Conservation (phyloP, 1,139 yeast genomes). For the Kodamaea suecica region DNA sequence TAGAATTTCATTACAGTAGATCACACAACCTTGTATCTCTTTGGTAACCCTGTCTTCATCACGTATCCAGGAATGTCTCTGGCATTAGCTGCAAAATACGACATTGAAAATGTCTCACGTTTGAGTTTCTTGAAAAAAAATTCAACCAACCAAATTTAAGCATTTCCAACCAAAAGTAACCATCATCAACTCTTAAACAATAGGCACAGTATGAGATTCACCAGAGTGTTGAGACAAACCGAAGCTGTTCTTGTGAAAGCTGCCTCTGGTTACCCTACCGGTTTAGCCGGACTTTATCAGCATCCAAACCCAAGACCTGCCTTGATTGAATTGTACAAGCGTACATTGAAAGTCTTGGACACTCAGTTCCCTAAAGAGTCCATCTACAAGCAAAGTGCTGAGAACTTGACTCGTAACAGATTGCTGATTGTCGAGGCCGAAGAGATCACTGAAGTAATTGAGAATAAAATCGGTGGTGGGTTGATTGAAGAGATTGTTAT, state of each 20-base stretch:
- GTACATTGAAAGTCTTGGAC: constrained; percentile 59
- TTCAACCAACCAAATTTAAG: constrained; percentile 27
- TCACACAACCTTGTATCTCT: too few relatives aligned
- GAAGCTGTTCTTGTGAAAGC: constrained; percentile 63
- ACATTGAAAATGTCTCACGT: not conserved
- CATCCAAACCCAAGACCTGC: constrained; percentile 89
- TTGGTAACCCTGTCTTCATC: too few relatives aligned
- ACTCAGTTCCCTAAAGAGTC: constrained; percentile 66
- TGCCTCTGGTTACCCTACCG: constrained; percentile 73
- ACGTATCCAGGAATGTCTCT: too few relatives aligned
- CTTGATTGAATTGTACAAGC: constrained; percentile 63
- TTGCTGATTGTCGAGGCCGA: constrained; percentile 61
- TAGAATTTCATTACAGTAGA: too few relatives aligned
- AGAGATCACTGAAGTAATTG: constrained; percentile 67
- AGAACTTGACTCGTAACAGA: constrained; percentile 68
- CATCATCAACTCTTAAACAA: constrained; percentile 5
- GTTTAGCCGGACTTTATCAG: constrained; percentile 71
- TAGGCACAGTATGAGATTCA: constrained; percentile 37
- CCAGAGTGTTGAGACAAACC: constrained; percentile 47
- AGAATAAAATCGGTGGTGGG: constrained; percentile 74
- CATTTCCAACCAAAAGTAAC: constrained; percentile 10
- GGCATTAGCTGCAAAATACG: too few relatives aligned
- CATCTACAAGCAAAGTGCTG: constrained; percentile 74
- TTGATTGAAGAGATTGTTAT: constrained; percentile 78
- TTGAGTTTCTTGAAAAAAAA: constrained; percentile 6